phyloP scores from a whole-genome alignment of 1,284 basidiomycete genomes.

The Wolfiporia cocos region DNA sequence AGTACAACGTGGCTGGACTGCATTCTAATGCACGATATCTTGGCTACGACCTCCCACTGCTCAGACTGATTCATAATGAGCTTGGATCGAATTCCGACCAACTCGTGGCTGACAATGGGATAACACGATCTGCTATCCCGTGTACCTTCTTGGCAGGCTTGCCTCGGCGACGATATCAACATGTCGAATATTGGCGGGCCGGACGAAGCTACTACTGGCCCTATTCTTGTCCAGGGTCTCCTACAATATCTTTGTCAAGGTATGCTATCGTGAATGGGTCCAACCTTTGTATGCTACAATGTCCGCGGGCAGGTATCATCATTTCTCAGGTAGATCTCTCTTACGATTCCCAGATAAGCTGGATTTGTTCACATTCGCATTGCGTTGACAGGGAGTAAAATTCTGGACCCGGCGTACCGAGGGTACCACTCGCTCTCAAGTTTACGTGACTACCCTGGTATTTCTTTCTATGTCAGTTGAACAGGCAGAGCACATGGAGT shows the following conservation, averaged over 20 bases:
- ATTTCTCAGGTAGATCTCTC: constrained; percentile 24
- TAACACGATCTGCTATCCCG: no score
- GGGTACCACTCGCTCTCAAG: constrained; percentile 35
- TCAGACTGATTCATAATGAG: no score
- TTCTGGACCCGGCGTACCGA: constrained; percentile 38
- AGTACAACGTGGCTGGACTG: no score
- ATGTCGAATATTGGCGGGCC: constrained; percentile 5
- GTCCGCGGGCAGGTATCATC: constrained; percentile 32
- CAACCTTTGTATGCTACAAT: neutral
- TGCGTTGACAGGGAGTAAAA: constrained; percentile 40
- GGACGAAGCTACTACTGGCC: constrained; percentile 11
- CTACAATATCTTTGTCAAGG: constrained; percentile 21
- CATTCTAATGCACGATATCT: no score
- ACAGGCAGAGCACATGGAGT: no score
- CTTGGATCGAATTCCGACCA: no score
- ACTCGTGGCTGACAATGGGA: no score
- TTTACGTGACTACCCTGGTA: constrained; percentile 35
- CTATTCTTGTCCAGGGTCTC: constrained; percentile 16
- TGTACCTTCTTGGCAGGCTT: no score
- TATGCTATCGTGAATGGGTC: neutral
- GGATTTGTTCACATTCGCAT: neutral
- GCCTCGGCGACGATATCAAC: neutral
- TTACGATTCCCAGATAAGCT: neutral
- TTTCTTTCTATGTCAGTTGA: constrained; percentile 35
- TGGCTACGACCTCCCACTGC: no score